Conservation (phyloP, 2,329 filamentous ascomycete species). For the Stenocarpella maydis region DNA sequence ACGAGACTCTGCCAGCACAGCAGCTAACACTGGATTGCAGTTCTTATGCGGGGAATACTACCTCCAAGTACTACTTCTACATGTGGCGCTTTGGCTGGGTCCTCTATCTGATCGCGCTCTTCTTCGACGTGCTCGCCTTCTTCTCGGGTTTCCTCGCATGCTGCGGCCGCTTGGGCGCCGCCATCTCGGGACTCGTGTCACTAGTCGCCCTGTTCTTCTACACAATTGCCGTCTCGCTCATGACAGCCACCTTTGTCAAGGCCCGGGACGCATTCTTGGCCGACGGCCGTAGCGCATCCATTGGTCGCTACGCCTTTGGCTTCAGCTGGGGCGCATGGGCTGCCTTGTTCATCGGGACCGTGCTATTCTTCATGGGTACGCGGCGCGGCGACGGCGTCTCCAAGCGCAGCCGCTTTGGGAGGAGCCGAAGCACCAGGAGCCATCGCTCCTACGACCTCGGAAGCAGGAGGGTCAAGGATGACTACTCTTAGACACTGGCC, state of each 20-base stretch:
- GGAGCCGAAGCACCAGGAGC: slow-evolving; percentile 58
- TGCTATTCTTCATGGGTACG: slow-evolving; percentile 73
- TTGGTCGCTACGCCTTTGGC: slow-evolving; percentile 76
- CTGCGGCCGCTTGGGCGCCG: slow-evolving; percentile 74
- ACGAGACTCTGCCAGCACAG: background rate
- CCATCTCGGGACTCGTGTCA: slow-evolving; percentile 67
- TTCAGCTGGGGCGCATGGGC: slow-evolving; percentile 80
- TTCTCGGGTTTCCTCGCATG: slow-evolving; percentile 74
- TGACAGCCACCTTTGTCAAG: slow-evolving; percentile 78
- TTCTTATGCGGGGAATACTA: slow-evolving; percentile 60
- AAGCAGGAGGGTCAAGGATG: slow-evolving; percentile 73
- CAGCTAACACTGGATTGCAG: slow-evolving; percentile 13
- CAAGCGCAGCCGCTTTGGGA: slow-evolving; percentile 45
- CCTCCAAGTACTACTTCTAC: slow-evolving; percentile 74
- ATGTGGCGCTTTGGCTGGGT: slow-evolving; percentile 93
- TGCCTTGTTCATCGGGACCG: slow-evolving; percentile 69
- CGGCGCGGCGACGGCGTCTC: slow-evolving; percentile 47
- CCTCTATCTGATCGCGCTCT: slow-evolving; percentile 84
- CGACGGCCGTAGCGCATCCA: slow-evolving; percentile 61
- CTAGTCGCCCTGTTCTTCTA: slow-evolving; percentile 73
- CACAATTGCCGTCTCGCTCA: slow-evolving; percentile 71
- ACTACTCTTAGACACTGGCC: slow-evolving; percentile 61
- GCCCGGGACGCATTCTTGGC: slow-evolving; percentile 72
- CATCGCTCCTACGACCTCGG: slow-evolving; percentile 63
- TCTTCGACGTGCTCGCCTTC: slow-evolving; percentile 77